These are phyloP conservation scores for Rhynchosporium agropyri DNA, from an alignment of 2,329 filamentous ascomycete genomes.

Conservation along the genomic window DNA sequence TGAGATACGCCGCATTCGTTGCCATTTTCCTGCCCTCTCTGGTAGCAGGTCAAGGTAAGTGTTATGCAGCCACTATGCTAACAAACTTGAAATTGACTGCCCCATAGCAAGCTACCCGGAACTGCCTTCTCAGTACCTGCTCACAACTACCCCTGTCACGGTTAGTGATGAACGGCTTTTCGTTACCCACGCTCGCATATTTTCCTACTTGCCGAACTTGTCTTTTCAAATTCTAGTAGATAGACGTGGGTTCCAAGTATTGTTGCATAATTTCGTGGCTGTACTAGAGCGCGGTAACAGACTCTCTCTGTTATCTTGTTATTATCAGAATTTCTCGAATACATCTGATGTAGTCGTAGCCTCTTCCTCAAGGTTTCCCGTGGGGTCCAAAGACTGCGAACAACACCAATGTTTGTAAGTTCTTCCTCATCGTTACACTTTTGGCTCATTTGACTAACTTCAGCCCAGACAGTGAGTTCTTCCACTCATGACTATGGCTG, in stretches of 20 bases:
- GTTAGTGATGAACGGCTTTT: background rate
- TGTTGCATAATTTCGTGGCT: background rate
- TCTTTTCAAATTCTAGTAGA: background rate
- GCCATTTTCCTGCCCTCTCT: background rate
- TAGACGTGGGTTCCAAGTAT: background rate
- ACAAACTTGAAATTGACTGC: conserved; percentile 5
- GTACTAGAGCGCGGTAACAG: background rate
- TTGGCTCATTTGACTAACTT: background rate
- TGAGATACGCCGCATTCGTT: background rate
- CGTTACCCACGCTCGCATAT: background rate
- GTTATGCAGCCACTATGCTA: background rate
- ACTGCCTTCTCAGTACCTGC: conserved; percentile 9
- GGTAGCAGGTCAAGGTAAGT: conserved; percentile 10
- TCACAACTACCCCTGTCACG: conserved; percentile 6
- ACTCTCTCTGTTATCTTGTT: background rate
- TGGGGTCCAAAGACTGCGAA: conserved; percentile 9
- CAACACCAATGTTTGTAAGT: conserved; percentile 12
- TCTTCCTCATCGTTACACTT: background rate
- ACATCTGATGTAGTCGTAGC: background rate
- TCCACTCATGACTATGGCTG: background rate
- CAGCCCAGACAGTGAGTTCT: conserved; percentile 2
- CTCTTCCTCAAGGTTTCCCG: conserved; percentile 11
- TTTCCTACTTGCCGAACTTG: background rate
- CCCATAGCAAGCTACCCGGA: conserved; percentile 11
- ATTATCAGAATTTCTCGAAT: background rate